Base-by-base conservation (phyloP, 257 asterid species). In the Penstemon newberryi region DNA sequence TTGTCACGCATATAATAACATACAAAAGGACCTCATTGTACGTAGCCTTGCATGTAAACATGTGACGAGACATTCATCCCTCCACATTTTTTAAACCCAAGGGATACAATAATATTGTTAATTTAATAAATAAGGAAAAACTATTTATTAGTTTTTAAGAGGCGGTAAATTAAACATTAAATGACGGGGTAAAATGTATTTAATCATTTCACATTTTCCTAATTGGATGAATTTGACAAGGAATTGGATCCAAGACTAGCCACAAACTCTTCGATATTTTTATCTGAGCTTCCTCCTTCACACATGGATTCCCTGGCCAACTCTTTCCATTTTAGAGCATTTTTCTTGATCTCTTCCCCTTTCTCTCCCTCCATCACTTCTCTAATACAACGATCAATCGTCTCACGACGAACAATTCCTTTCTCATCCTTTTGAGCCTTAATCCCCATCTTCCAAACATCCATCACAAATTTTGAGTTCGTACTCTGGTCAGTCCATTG, bases 221-320 rank as follows among this genome's bases (percentile, higher is more conserved):
- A 25, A 25, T 25, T 25, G 2, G 33, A 25, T 25, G 33, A 25
- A 25, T 25, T 25, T 25, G 33, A 2, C 33, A 25, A 61, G 1
- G 59, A 37, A 33, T 63, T 39, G 4, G 57, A 60, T 40, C 2
- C 10, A 63, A 70, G 59, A 47, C 61, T 25, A 12, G 75, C 36
- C 7, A 71, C 75, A 57, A 80, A 80, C 15, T 77, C 80, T 13
- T 73, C 63, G 9, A 80, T 70, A 33, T 66, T 77, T 38, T 5
- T 41, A 18, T 80, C 82, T 6, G 85, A 80, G 43, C 73, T 80
- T 53, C 82, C 85, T 5, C 80, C 80, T 66, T 67, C 76, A 15
- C 56, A 67, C 69, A 80, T 47, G 3, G 78, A 70, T 38, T 70
- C 73, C 79, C 64, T 72, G 1, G 79, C 73, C 50, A 47, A 25